A percentile compares a stretch with the other conserved stretches of the same genome.
These are phyloP conservation scores for Penicillium sp. DNA, from an alignment of 2,329 filamentous ascomycete species.

Conservation along the genomic window DNA sequence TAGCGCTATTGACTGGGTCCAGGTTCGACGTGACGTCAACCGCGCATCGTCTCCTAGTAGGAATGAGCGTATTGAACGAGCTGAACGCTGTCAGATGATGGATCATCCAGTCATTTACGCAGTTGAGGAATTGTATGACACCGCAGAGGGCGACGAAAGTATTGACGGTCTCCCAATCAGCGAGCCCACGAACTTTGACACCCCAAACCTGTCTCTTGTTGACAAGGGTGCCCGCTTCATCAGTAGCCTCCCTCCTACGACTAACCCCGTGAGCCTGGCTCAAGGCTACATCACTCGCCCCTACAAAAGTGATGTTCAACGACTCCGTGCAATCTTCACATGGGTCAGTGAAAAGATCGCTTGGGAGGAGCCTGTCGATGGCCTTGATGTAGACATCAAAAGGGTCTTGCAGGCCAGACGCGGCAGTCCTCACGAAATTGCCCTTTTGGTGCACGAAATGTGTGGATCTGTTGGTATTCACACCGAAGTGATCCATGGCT, in stretches of 20 bases:
- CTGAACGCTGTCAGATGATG: slow-evolving; percentile 90
- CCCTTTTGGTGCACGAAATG: slow-evolving; percentile 86
- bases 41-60: slow-evolving; percentile 88
- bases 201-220: slow-evolving; percentile 77
- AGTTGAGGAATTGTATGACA: slow-evolving; percentile 81
- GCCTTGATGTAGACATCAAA: slow-evolving; percentile 71
- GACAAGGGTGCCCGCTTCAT: slow-evolving; percentile 96
- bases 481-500: slow-evolving; percentile 83
- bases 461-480: slow-evolving; percentile 84
- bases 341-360: slow-evolving; percentile 94
- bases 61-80: slow-evolving; percentile 79
- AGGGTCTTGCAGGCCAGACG: slow-evolving; percentile 80
- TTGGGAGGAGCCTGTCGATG: slow-evolving; percentile 94
- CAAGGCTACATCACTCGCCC: slow-evolving; percentile 92
- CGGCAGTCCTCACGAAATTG: slow-evolving; percentile 85
- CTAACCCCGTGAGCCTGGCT: slow-evolving; percentile 76
- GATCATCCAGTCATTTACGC: slow-evolving; percentile 85
- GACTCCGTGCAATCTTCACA: slow-evolving; percentile 89
- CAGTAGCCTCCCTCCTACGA: slow-evolving; percentile 75
- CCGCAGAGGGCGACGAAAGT: slow-evolving; percentile 84
- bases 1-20: slow-evolving; percentile 79
- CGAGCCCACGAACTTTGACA: slow-evolving; percentile 76
- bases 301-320: slow-evolving; percentile 89
- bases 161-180: slow-evolving; percentile 79
- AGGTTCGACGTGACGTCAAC: slow-evolving; percentile 92